phyloP scores from a whole-genome alignment of 2,329 filamentous ascomycete species.

The Ophiostoma pallidulum region DNA sequence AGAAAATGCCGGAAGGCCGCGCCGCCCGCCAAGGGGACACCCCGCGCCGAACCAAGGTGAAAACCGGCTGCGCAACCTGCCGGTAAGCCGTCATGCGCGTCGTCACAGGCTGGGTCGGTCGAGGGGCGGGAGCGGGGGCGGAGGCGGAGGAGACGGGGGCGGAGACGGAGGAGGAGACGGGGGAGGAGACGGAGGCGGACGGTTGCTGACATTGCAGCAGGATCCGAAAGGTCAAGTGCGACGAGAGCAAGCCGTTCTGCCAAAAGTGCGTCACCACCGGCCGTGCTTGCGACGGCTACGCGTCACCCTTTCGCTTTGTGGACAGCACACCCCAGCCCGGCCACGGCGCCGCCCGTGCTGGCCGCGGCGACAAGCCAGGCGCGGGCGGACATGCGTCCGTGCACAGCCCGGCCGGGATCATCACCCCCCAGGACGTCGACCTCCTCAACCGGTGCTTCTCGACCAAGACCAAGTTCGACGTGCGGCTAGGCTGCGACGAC shows the following conservation, averaged over 20 bases:
- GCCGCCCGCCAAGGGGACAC: too few relatives aligned
- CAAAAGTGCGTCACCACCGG: constrained; percentile 29
- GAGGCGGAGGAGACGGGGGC: too few relatives aligned
- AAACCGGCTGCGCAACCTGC: too few relatives aligned
- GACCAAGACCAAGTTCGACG: constrained; percentile 32
- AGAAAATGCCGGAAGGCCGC: too few relatives aligned
- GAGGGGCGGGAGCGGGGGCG: too few relatives aligned
- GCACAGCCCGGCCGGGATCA: constrained; percentile 18
- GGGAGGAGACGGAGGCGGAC: too few relatives aligned
- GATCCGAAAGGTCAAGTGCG: constrained; percentile 30
- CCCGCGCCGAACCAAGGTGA: too few relatives aligned
- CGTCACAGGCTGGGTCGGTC: too few relatives aligned
- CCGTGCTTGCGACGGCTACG: constrained; percentile 34
- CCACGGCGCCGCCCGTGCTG: constrained; percentile 12
- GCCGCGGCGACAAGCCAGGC: constrained; percentile 14
- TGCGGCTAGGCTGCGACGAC: constrained; percentile 27
- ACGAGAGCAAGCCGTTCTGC: constrained; percentile 28
- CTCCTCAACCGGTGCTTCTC: constrained; percentile 32
- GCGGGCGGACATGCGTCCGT: constrained; percentile 16
- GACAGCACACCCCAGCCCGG: constrained; percentile 18
- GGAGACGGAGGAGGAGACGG: too few relatives aligned
- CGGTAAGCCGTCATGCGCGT: too few relatives aligned
- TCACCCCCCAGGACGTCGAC: constrained; percentile 23
- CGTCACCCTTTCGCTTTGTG: constrained; percentile 28
- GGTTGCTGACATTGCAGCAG: constrained; percentile 15